Percentiles rank a stretch among this genome's conserved stretches.
Conservation (phyloP, 2,329 filamentous ascomycete genomes). For the Macrophomina pseudophaseolina region DNA sequence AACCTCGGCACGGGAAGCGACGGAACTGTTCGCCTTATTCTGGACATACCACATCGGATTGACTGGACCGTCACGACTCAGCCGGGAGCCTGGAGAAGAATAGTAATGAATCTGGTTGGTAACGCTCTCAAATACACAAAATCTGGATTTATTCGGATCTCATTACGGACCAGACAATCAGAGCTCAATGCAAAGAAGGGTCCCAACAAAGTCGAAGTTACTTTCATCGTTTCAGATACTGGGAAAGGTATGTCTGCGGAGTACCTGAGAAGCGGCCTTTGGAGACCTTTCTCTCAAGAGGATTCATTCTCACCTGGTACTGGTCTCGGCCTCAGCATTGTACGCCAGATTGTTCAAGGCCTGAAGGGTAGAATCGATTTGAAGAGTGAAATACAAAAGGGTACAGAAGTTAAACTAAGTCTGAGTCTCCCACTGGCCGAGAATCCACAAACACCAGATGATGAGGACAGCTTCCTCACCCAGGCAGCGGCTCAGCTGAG, state of each 20-base stretch:
- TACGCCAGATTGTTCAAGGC: constrained; percentile 27
- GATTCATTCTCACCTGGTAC: constrained; percentile 28
- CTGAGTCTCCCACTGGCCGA: constrained; percentile 17
- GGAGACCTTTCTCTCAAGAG: constrained; percentile 30
- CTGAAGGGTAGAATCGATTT: constrained; percentile 27
- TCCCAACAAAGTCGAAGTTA: constrained; percentile 36
- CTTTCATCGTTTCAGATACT: constrained; percentile 27
- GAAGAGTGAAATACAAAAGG: constrained; percentile 24
- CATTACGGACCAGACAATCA: constrained; percentile 14
- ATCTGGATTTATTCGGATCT: constrained; percentile 4
- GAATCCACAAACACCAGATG: not conserved
- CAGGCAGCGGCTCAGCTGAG: not conserved
- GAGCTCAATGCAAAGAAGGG: not conserved
- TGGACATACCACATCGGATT: constrained; percentile 56
- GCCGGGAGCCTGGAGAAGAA: constrained; percentile 57
- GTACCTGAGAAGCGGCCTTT: constrained; percentile 27
- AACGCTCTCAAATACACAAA: constrained; percentile 69
- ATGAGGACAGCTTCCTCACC: not conserved
- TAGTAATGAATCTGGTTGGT: constrained; percentile 67
- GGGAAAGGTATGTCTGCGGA: constrained; percentile 29
- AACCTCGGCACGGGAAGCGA: not conserved
- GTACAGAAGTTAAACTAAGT: constrained; percentile 27
- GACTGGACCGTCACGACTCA: constrained; percentile 61
- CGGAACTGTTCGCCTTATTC: constrained; percentile 45
- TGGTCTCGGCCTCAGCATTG: constrained; percentile 30